phyloP scores from a whole-genome alignment of 192 early-diverging fungal genomes.

The Coemansia sp. region DNA sequence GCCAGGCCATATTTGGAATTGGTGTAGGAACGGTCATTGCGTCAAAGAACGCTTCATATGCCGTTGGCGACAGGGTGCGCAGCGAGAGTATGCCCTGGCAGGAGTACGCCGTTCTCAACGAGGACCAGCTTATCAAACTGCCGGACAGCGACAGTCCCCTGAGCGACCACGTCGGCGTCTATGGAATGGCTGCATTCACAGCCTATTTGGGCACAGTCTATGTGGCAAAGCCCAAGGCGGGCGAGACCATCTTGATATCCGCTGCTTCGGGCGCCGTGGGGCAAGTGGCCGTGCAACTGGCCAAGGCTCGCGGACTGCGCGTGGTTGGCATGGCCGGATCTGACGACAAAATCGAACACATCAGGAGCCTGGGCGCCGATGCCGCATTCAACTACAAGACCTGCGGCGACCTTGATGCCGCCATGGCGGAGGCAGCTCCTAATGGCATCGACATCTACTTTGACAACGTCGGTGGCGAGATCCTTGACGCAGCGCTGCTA shows the following conservation, averaged over 20 bases:
- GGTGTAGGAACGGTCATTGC: slow-evolving; percentile 67
- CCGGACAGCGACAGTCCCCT: slow-evolving; percentile 51
- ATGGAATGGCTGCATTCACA: slow-evolving; percentile 83
- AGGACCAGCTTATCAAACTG: slow-evolving; percentile 16
- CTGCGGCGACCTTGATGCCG: slow-evolving; percentile 40
- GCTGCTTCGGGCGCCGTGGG: slow-evolving; percentile 84
- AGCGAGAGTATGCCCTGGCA: slow-evolving; percentile 60
- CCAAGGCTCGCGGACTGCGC: slow-evolving; percentile 69
- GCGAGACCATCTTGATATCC: slow-evolving; percentile 82
- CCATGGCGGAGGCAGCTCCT: slow-evolving; percentile 65
- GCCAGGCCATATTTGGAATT: slow-evolving; percentile 61
- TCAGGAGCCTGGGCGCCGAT: slow-evolving; percentile 74
- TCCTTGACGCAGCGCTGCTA: slow-evolving; percentile 69
- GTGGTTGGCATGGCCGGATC: slow-evolving; percentile 84
- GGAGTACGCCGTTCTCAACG: slow-evolving; percentile 54
- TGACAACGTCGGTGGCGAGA: slow-evolving; percentile 82
- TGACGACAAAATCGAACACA: slow-evolving; percentile 78
- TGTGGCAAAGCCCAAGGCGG: slow-evolving; percentile 70
- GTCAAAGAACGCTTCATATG: slow-evolving; percentile 59
- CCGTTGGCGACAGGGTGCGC: slow-evolving; percentile 65
- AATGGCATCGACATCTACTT: slow-evolving; percentile 88
- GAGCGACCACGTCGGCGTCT: slow-evolving; percentile 60
- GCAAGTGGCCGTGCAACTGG: slow-evolving; percentile 80
- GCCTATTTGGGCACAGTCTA: slow-evolving; percentile 68
- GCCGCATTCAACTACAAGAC: slow-evolving; percentile 95